Base-by-base conservation (phyloP, 2,329 filamentous ascomycete species). In the Phialophora macrospora region DNA sequence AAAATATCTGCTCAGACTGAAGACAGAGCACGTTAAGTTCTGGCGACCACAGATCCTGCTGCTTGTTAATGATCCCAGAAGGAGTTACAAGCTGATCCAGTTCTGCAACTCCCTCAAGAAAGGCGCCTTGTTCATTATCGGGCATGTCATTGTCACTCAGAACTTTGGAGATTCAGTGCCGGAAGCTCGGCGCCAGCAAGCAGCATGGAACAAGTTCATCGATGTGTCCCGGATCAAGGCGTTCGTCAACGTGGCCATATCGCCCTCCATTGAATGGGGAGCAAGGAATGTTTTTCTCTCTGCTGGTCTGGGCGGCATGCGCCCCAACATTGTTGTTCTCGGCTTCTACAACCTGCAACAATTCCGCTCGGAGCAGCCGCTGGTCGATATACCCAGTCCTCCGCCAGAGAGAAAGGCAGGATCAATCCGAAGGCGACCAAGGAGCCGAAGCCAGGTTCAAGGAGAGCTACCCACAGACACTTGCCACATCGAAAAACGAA, bases 71-170 rank as follows among this genome's bases (percentile, higher is more conserved):
- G 87, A 95, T 72, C 90, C 92, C 3, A 85, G 92, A n/a, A 85
- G 85, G 5, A 91, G 95, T 74, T 92, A 90, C 60, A 89, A 91
- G 49, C 84, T 96, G 48, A 94, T 96, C 2, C 91, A 93, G 65
- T 96, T 96, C 72, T 96, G 92, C 78, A 96, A 96, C 75, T 93
- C 91, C 0, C 80, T 96, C 75, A 96, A 96, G 75, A 96, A 96
- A 73, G 93, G 92, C 0, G 88, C 88, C 0, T 77, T 96, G 1
- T 96, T 95, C 75, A 90, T 96, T 9, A 82, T 96, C 1, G 92
- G 92, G 0, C 92, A 96, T 77, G 91, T 96, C 51, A 93, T 96
- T 65, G 91, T 96, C 2, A 92, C 91, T 0, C 85, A 91, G 66
- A 90, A 96, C 74, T 96, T 96, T 73, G 85, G 86, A 22, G 84